Evolutionary conservation across 345 rosid species (phyloP), one percentile per base, ranked within the genome.

Genomic region (Aquilaria malaccensis): DNA sequence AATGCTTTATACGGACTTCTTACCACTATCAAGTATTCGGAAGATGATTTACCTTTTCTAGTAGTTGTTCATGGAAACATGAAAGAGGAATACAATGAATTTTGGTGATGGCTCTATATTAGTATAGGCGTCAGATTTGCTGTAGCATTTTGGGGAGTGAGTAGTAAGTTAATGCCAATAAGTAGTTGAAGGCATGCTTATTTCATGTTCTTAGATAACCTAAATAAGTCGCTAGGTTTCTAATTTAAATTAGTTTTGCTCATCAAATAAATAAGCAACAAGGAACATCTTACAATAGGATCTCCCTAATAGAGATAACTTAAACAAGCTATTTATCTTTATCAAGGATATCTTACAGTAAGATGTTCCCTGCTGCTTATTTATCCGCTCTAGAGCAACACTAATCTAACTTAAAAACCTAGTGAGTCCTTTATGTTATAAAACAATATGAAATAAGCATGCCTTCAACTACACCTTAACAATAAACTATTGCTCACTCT

Each of bases 141-240:
- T 13, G 60, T 37, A 15, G 60, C 30, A 13, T 56, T 56, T 30
- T 56, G 60, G 60, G 60, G 60, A 33, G 60, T 56, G n/a, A 33
- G 60, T 13, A 47, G 60, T 30, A 56, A 45, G 13, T 47, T 56
- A 10, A 56, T 56, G 29, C 33, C 41, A 15, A 56, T 33, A 47
- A 56, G 41, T 15, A 33, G 47, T 10, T 56, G 60, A 47, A 56
- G 60, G 22, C 22, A 33, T 6, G 60, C 60, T 11, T 56, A 56
- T 33, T 56, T 56, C n/a, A 15, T 10, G 13, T 56, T 56, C 22
- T 11, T 56, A 2, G 7, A 56, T 37, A 13, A 13, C 33, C 13
- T 30, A 4, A 56, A 56, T n/a, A 47, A 22, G 22, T 22, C 22
- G 22, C 1, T 22, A 22, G 22, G 22, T 22, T 22, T 22, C 22